A percentile compares a stretch with the other conserved stretches of the same genome.
phyloP scores from a whole-genome alignment of 2,329 filamentous ascomycete species.

The Penicillium italicum region DNA sequence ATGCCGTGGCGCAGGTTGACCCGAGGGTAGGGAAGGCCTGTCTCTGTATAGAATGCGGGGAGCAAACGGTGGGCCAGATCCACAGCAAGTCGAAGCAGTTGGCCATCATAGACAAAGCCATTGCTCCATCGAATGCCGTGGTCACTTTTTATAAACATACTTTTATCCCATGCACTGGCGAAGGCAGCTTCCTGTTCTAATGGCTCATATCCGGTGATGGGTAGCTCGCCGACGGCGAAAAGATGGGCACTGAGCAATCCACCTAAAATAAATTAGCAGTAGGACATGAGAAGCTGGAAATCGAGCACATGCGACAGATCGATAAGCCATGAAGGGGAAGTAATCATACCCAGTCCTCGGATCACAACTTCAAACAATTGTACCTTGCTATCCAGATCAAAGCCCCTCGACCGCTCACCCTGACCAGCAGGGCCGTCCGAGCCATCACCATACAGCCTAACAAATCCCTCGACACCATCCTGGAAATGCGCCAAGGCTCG shows the following conservation, averaged over 20 bases:
- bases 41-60: slow-evolving; percentile 86
- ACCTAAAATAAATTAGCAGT: slow-evolving; percentile 45
- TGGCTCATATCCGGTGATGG: slow-evolving; percentile 74
- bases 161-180: slow-evolving; percentile 43
- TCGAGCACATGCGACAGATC: neutral
- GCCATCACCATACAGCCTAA: slow-evolving; percentile 84
- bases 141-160: slow-evolving; percentile 16
- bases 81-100: slow-evolving; percentile 81
- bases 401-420: slow-evolving; percentile 72
- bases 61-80: slow-evolving; percentile 81
- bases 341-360: slow-evolving; percentile 57
- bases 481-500: slow-evolving; percentile 74
- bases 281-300: neutral
- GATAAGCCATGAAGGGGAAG: neutral
- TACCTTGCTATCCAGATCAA: slow-evolving; percentile 95
- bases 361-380: slow-evolving; percentile 99
- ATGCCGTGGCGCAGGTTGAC: slow-evolving; percentile 90
- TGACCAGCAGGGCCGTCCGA: slow-evolving; percentile 63
- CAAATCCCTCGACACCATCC: slow-evolving; percentile 69
- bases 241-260: slow-evolving; percentile 89
- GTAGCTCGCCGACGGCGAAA: slow-evolving; percentile 86
- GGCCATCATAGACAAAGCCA: slow-evolving; percentile 79
- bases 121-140: slow-evolving; percentile 66
- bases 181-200: slow-evolving; percentile 34
- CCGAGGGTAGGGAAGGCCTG: slow-evolving; percentile 88